These are phyloP conservation scores for Tricholoma saponaceum DNA, from an alignment of 768 basidiomycete species.

Conservation along the genomic window DNA sequence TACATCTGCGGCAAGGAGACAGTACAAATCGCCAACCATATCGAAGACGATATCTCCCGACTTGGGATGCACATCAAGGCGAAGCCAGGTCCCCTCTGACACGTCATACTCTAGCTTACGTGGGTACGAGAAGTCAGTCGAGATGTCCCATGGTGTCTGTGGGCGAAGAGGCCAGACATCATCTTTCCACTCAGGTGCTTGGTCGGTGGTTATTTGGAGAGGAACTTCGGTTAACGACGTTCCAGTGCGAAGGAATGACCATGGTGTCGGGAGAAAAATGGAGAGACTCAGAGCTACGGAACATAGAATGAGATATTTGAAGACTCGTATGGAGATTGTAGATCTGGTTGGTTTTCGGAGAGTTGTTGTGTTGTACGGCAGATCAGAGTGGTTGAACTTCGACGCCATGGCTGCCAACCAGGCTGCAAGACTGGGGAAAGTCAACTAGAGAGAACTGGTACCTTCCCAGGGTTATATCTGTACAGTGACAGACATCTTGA, in stretches of 20 bases:
- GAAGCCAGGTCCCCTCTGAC: slow-evolving; percentile 70
- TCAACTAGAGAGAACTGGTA: background rate
- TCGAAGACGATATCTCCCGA: slow-evolving; percentile 72
- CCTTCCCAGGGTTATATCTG: background rate
- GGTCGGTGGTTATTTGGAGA: slow-evolving; percentile 18
- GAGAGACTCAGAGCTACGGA: slow-evolving; percentile 30
- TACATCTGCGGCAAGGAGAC: slow-evolving; percentile 45
- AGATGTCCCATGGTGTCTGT: slow-evolving; percentile 68
- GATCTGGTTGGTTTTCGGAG: slow-evolving; percentile 4
- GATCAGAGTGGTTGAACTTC: slow-evolving; percentile 5
- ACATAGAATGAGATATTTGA: slow-evolving; percentile 22
- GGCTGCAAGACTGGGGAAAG: background rate
- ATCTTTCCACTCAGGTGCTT: slow-evolving; percentile 40
- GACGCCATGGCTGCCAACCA: slow-evolving; percentile 5
- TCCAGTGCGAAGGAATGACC: slow-evolving; percentile 22
- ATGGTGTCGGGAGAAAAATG: slow-evolving; percentile 29
- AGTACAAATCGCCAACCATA: slow-evolving; percentile 73
- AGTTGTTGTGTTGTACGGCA: slow-evolving; percentile 1
- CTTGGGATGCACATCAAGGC: slow-evolving; percentile 67
- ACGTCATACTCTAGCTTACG: slow-evolving; percentile 66
- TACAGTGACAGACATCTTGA: background rate
- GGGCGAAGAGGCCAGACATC: slow-evolving; percentile 61
- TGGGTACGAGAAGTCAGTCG: slow-evolving; percentile 68
- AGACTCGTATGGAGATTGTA: slow-evolving; percentile 10
- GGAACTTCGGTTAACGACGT: slow-evolving; percentile 16